Base-by-base conservation (phyloP, 2,329 filamentous ascomycete genomes). In the Phoma herbarum region DNA sequence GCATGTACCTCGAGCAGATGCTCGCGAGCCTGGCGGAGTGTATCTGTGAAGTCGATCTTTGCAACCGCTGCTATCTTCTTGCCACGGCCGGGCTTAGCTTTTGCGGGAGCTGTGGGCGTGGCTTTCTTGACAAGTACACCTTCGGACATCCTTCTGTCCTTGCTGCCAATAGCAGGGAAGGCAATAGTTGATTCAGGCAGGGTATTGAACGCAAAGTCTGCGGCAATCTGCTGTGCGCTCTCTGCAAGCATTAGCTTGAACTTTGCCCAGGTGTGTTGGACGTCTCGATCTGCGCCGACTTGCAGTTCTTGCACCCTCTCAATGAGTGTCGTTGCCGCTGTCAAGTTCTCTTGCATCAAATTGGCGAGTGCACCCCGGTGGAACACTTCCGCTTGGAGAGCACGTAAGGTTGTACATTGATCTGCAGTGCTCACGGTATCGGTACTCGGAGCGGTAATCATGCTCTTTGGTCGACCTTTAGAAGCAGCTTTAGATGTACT, bases 181-280 rank as follows among this genome's bases (percentile, higher is more conserved):
- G 93, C 96, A 25, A 97, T 88, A 0, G 93, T 97, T 0, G 95
- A 97, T 69, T 99, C 95, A 44, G 94, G 91, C 16, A 98, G 85
- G 10, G 94, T 90, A 18, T 92, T 96, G 75, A 94, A 96, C 3
- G 95, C 90, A 2, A 93, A 89, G 75, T 97, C 91, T 4, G 85
- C 84, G 12, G 88, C 85, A 81, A 97, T 91, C 69, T 89, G 84
- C 45, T 89, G 86, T 68, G 90, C 82, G 61, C 88, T 90, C 74
- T 90, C 85, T 16, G 86, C 83, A 59, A 92, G 81, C 42, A 90
- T 84, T 44, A 89, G 86, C 52, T 87, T 87, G 20, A 90, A 91
- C 57, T 86, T 86, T 11, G 86, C 83, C 53, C 91, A 82, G 37
- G 70, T 70, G 44, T 87, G 85, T 57, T 86, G 78, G 37, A 79